A percentile compares a stretch with the other conserved stretches of the same genome.
Conservation (phyloP, 208 protist genomes). For the Dictyostelium gargantuum region DNA sequence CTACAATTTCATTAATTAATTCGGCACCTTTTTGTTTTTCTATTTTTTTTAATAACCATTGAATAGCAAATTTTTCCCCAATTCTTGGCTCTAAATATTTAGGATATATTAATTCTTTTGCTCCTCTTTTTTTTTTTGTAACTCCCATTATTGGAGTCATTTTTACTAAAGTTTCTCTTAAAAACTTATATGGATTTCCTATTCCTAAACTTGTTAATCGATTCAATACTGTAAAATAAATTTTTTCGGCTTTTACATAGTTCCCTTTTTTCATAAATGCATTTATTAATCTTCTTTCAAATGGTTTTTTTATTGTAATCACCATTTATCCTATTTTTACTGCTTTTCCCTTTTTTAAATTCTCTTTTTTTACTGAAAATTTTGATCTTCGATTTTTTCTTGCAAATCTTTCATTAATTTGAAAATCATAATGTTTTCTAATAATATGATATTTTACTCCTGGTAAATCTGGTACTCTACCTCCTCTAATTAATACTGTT, state of each 20-base stretch:
- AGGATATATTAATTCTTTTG: not conserved
- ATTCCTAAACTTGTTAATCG: not conserved
- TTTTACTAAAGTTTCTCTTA: not conserved
- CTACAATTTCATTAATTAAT: not conserved
- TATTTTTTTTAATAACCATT: not conserved
- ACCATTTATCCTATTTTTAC: not conserved
- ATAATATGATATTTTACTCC: not conserved
- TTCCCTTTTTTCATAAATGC: slow-evolving; percentile 2
- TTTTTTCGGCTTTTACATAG: not conserved
- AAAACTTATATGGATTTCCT: not conserved
- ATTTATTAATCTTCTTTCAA: not conserved
- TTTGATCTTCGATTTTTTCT: slow-evolving; percentile 18
- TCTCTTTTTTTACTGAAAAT: not conserved
- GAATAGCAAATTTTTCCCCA: not conserved
- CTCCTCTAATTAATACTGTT: slow-evolving; percentile 1
- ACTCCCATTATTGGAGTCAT: not conserved
- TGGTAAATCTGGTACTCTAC: not conserved
- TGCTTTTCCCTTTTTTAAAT: not conserved
- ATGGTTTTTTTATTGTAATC: not conserved
- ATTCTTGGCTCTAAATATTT: not conserved
- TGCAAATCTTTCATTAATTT: not conserved
- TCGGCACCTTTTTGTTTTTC: not conserved
- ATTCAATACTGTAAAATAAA: not conserved
- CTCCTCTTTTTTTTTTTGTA: not conserved
- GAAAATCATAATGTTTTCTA: slow-evolving; percentile 14